These are phyloP conservation scores for Forsythia viridissima DNA, from an alignment of 257 asterid genomes.

Conservation along the genomic window DNA sequence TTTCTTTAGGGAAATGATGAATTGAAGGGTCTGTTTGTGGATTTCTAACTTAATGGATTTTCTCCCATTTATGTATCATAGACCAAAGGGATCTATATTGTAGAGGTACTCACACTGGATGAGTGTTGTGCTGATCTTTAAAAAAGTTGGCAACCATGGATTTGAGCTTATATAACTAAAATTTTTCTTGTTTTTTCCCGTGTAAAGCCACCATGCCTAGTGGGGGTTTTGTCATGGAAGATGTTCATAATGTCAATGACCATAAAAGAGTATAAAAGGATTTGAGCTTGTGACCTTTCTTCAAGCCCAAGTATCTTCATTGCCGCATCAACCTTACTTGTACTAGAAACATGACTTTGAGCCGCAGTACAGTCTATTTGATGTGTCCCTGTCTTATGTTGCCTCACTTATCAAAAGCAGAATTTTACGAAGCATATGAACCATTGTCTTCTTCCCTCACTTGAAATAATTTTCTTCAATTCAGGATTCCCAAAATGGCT, in stretches of 20 bases:
- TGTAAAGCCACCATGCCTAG: background rate
- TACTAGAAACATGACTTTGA: background rate
- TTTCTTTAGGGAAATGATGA: background rate
- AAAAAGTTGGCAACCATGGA: background rate
- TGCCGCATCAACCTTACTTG: background rate
- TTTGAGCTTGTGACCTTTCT: background rate
- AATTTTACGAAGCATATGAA: background rate
- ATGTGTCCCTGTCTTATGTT: background rate
- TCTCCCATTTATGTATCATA: too few species aligned
- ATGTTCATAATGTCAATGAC: background rate
- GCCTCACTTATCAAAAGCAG: background rate
- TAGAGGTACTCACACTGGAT: too few species aligned
- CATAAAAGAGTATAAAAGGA: background rate
- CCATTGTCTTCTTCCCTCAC: background rate
- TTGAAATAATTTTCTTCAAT: constrained; percentile 11
- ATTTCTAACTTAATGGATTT: background rate
- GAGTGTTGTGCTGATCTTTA: background rate
- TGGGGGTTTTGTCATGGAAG: background rate
- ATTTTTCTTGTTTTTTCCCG: background rate
- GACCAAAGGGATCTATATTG: too few species aligned
- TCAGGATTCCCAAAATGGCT: constrained; percentile 34
- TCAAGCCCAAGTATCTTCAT: background rate
- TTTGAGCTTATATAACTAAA: background rate
- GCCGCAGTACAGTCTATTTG: background rate
- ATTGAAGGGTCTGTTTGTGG: background rate